Base-by-base conservation (phyloP, 108 stramenopile genomes). In the Cylindrotheca closterium region DNA sequence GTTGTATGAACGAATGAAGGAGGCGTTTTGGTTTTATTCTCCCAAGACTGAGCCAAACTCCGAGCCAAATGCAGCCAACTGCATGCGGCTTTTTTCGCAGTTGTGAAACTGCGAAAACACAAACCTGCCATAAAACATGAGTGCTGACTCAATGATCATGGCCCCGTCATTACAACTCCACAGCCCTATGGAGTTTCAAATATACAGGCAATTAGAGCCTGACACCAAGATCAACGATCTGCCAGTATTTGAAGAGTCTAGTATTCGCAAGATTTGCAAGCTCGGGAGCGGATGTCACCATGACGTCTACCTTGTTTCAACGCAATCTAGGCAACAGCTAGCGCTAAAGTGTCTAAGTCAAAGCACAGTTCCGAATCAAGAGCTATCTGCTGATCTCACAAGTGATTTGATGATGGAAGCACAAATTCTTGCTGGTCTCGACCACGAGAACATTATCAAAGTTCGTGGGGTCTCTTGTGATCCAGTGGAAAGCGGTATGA, bases 361-460 rank as follows among this genome's bases (percentile, higher is more conserved):
- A 15, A 42, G 10, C 7, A 15, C 37, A 42, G 15, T 42, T 42
- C 10, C 7, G 7, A 15, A 42, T 42, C 10, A 7, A 42, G 37
- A 42, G 10, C 37, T 10, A 10, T 42, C 15, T 42, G 37, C 15
- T 42, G 15, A 15, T 42, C 37, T 42, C 37, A 62, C 70, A 59
- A 10, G 21, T 0, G 62, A 71, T 30, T 27, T 71, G 0, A 42
- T 42, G 8, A 32, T 45, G 37, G 70, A 71, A 42, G 70, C 62
- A 23, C 42, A 33, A 25, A 50, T 63, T 29, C 45, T 71, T 7
- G 34, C 53, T 22, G 12, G 63, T 3, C 61, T 71, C 27, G 55
- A 71, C 24, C 70, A 71, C 30, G 19, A 30, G 21, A 63, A 71
- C 52, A 63, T 71, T 22, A 48, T 71, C 25, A 54, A 56, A 21